Percentiles rank a stretch among this genome's conserved stretches.
phyloP scores from a whole-genome alignment of 2,329 filamentous ascomycete species.

The Aspergillus sp. region DNA sequence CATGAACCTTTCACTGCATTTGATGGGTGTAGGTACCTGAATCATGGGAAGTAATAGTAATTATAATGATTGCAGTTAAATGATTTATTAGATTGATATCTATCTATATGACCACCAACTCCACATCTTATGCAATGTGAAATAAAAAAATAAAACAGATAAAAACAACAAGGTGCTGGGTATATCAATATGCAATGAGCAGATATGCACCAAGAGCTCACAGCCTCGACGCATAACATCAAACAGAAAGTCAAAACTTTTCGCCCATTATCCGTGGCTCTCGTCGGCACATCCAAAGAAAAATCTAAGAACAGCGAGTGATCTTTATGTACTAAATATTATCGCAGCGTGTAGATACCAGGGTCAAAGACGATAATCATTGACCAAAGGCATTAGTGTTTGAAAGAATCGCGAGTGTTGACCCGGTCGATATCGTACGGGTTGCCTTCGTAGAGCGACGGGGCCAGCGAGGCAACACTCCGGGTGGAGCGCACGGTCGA shows the following conservation, averaged over 20 bases:
- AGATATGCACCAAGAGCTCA: neutral
- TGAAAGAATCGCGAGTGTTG: conserved; percentile 20
- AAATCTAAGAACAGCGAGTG: neutral
- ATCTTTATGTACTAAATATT: neutral
- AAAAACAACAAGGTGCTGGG: neutral
- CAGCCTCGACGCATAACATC: neutral
- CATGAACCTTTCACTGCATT: too few species aligned
- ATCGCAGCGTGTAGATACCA: neutral
- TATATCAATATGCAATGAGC: neutral
- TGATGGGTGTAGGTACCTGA: too few species aligned
- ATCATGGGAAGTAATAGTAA: too few species aligned
- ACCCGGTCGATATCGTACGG: conserved; percentile 25
- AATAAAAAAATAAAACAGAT: neutral
- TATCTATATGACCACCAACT: neutral
- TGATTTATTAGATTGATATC: too few species aligned
- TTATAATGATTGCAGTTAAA: too few species aligned
- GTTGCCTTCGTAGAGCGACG: conserved; percentile 18
- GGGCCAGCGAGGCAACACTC: conserved; percentile 18
- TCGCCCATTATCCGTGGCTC: neutral
- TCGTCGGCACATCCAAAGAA: neutral
- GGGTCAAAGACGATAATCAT: neutral
- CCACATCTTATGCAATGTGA: neutral
- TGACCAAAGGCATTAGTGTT: conserved; percentile 12
- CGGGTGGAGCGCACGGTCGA: conserved; percentile 6
- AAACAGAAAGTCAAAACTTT: too few species aligned